Conservation (phyloP, 192 early-diverging fungal genomes). For the Phycomyces nitens region DNA sequence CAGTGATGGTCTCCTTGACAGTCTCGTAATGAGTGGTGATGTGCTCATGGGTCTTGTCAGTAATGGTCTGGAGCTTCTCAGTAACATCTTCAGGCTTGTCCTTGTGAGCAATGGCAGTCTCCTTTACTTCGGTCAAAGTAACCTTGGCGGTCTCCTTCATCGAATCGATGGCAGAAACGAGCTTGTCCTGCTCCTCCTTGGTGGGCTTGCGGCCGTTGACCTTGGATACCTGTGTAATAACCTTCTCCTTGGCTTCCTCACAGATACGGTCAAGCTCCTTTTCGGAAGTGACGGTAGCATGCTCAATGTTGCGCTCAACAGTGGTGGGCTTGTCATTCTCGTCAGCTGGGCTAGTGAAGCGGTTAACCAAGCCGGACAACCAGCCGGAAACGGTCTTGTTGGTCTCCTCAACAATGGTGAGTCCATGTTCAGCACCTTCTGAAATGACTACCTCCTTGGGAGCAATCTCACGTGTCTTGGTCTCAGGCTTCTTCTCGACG, state of each 20-base stretch:
- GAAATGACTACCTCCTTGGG: background rate
- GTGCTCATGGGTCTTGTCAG: background rate
- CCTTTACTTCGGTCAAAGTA: background rate
- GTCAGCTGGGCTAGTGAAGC: background rate
- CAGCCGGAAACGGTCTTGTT: background rate
- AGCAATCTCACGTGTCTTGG: background rate
- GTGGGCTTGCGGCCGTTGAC: conserved; percentile 2
- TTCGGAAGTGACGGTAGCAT: background rate
- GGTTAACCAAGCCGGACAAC: background rate
- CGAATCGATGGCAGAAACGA: background rate
- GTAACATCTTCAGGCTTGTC: background rate
- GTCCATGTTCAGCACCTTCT: background rate
- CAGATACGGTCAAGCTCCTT: background rate
- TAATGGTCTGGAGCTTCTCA: background rate
- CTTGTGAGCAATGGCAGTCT: background rate
- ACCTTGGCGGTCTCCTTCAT: background rate
- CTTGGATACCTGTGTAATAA: background rate
- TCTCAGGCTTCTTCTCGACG: background rate
- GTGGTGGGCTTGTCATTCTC: background rate
- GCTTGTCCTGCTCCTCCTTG: background rate
- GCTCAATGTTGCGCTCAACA: conserved; percentile 1
- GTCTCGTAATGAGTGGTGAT: background rate
- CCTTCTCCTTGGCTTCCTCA: background rate
- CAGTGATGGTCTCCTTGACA: conserved; percentile 6
- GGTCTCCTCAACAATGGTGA: background rate